Percentiles rank a stretch among this genome's conserved stretches.
phyloP scores from a whole-genome alignment of 345 rosid genomes.

The Linum lewisii region DNA sequence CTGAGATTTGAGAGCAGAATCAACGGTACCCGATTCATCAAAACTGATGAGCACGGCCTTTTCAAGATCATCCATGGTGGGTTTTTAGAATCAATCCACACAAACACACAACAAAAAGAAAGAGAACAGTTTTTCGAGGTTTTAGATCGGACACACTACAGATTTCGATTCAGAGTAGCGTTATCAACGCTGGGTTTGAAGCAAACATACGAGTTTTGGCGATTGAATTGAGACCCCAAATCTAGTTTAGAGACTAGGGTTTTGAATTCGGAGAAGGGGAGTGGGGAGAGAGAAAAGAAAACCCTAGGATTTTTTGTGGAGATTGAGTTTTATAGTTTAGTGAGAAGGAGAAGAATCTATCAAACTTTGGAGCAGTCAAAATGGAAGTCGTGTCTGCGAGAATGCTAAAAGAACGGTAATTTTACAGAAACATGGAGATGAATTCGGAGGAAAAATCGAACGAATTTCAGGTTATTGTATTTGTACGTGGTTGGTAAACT shows the following conservation, averaged over 20 bases:
- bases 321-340: slow-evolving; percentile 15
- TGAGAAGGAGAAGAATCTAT: not conserved
- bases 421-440: not conserved
- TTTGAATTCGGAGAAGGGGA: not conserved
- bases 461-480: not conserved
- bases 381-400: not conserved
- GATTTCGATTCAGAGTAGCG: not conserved
- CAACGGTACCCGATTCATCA: slow-evolving; percentile 57
- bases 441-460: not conserved
- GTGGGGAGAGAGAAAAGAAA: not conserved
- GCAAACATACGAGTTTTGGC: slow-evolving; percentile 19
- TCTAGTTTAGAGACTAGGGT: slow-evolving; percentile 10
- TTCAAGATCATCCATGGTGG: slow-evolving; percentile 74
- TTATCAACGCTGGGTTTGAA: not conserved
- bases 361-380: not conserved
- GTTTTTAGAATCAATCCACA: no score
- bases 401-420: no score
- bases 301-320: slow-evolving; percentile 6
- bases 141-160: no score
- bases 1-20: slow-evolving; percentile 43
- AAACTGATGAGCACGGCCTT: slow-evolving; percentile 74
- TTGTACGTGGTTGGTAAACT: not conserved
- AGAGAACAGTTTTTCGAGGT: slow-evolving; percentile 5
- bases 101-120: slow-evolving; percentile 16
- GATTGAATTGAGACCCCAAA: slow-evolving; percentile 9